Conservation (phyloP, 2,329 filamentous ascomycete genomes). For the Fusarium coicis region DNA sequence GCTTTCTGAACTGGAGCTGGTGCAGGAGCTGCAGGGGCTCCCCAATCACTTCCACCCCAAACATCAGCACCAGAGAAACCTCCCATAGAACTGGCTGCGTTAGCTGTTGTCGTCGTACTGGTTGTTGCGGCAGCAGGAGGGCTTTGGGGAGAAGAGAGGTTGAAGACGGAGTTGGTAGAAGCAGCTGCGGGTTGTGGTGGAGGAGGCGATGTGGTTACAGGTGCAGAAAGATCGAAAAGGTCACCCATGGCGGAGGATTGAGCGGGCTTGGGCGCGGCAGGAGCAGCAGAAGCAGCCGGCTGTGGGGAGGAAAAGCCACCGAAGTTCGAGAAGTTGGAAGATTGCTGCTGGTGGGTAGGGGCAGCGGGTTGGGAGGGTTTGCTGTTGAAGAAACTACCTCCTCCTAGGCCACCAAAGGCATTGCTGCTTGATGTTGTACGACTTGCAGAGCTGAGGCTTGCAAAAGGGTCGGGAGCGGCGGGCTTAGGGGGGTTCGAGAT, state of each 20-base stretch:
- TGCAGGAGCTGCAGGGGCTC: constrained; percentile 64
- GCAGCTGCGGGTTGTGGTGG: constrained; percentile 57
- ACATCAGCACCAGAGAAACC: constrained; percentile 71
- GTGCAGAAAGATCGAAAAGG: constrained; percentile 79
- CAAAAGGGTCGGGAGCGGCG: constrained; percentile 65
- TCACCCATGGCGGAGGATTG: constrained; percentile 75
- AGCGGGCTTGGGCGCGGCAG: constrained; percentile 54
- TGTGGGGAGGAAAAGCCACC: constrained; percentile 66
- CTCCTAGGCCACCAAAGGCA: constrained; percentile 67
- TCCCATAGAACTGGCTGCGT: constrained; percentile 51
- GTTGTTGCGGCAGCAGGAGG: constrained; percentile 58
- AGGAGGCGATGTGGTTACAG: constrained; percentile 58
- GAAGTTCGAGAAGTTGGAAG: constrained; percentile 71
- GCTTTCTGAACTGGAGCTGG: constrained; percentile 69
- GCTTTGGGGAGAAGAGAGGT: constrained; percentile 70
- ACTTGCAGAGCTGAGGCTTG: constrained; percentile 59
- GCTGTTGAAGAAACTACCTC: constrained; percentile 85
- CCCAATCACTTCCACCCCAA: constrained; percentile 91
- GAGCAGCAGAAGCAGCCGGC: constrained; percentile 47
- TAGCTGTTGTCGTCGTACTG: constrained; percentile 47
- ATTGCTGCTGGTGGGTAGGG: constrained; percentile 60
- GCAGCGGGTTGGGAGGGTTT: constrained; percentile 70
- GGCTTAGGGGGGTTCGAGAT: constrained; percentile 59
- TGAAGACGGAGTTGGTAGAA: constrained; percentile 76
- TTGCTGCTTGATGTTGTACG: constrained; percentile 51